Percentiles rank a stretch among this genome's conserved stretches.
Conservation (phyloP, 164 flowering plant genomes). For the Chloranthus sessilifolius region DNA sequence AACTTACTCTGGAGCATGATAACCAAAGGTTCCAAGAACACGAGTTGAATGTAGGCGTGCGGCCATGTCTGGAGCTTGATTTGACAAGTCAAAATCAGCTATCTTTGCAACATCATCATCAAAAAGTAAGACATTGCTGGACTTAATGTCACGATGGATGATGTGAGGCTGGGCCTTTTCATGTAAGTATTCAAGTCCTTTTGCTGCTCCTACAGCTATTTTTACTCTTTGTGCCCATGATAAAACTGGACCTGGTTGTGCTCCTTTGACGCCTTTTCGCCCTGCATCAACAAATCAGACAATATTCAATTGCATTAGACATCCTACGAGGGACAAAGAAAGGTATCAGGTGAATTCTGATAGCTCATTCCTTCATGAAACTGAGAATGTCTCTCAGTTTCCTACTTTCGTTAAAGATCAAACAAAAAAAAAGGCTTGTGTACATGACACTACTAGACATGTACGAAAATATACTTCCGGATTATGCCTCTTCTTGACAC, state of each 20-base stretch:
- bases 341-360: too few species aligned
- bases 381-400: too few species aligned
- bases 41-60: constrained; percentile 95
- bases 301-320: too few species aligned
- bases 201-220: constrained; percentile 95
- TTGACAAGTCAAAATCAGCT: constrained; percentile 86
- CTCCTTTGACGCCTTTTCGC: constrained; percentile 86
- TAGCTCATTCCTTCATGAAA: too few species aligned
- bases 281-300: constrained; percentile 31
- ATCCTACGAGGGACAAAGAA: too few species aligned
- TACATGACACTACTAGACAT: too few species aligned
- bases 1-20: constrained; percentile 93
- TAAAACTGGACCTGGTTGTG: constrained; percentile 83
- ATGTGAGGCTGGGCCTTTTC: constrained; percentile 77
- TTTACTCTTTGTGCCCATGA: constrained; percentile 83
- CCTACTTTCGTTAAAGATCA: too few species aligned
- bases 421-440: too few species aligned
- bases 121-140: constrained; percentile 78
- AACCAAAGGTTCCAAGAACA: constrained; percentile 92
- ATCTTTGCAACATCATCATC: constrained; percentile 84
- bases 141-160: constrained; percentile 84
- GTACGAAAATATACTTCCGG: too few species aligned
- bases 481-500: too few species aligned
- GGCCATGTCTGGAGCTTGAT: constrained; percentile 90
- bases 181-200: constrained; percentile 82